Base-by-base conservation (phyloP, 768 basidiomycete genomes). In the Zangia roseola region DNA sequence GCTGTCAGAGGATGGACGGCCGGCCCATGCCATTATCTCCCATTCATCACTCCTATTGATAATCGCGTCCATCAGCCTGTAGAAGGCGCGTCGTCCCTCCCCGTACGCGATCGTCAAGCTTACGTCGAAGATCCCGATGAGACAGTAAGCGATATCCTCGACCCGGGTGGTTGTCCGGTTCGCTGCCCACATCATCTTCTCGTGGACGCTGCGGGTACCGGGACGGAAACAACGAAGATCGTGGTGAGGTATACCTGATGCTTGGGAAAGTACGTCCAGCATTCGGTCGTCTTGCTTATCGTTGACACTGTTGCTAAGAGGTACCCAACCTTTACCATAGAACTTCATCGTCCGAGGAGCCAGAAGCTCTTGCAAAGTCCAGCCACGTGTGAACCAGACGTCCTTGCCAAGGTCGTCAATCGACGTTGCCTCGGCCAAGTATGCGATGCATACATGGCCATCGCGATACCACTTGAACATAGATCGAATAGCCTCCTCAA, bases 391-490 rank as follows among this genome's bases (percentile, higher is more conserved):
- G 43, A 65, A 65, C 64, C 64, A 65, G 10, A 65, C 56, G 10
- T 65, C 64, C 19, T 60, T 12, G 23, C 52, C 37, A 4, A 65
- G 49, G 42, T 65, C 63, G 13, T 68, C 64, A 0, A 59, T 20
- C 2, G 66, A 63, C 8, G 65, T 65, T 16, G 63, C 57, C 13
- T 68, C 64, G 2, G 64, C 54, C 49, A 65, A 28, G 53, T 66
- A 65, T n/a, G 66, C 63, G 39, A 65, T 66, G 58, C 66, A 68
- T 12, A 63, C 47, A 30, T 63, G 48, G 10, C 63, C 40, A 9
- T 61, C 58, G 10, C 61, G 64, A 38, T 65, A 65, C 64, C 64
- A 65, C 49, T 63, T 65, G 49, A 65, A 65, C 66, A 65, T 68
- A 25, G 66, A 65, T n/a, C 61, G 62, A 26, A 68, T 65, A 1